These are phyloP conservation scores for Asterionellopsis glacialis DNA, from an alignment of 108 stramenopile species.

Conservation along the genomic window DNA sequence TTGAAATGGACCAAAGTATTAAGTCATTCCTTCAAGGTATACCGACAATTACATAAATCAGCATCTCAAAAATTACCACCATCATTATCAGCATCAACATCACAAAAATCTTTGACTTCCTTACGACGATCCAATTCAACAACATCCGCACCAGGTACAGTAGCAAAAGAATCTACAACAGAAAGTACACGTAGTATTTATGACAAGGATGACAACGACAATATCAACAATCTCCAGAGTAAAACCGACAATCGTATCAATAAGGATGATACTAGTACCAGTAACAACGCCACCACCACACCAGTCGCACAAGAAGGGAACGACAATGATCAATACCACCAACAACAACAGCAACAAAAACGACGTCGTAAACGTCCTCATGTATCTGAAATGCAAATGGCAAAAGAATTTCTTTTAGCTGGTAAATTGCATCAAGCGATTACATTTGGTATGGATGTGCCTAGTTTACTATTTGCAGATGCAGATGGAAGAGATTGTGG, in stretches of 20 bases:
- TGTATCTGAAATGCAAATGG: slow-evolving; percentile 63
- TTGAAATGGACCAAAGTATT: slow-evolving; percentile 68
- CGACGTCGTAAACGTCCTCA: slow-evolving; percentile 1
- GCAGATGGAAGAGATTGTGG: slow-evolving; percentile 65
- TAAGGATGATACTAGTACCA: too few species aligned
- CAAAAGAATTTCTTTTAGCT: slow-evolving; percentile 66
- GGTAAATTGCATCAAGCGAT: slow-evolving; percentile 74
- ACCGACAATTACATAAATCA: slow-evolving; percentile 48
- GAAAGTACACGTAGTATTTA: neutral
- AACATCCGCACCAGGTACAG: neutral
- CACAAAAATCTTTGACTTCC: neutral
- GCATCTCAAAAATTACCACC: slow-evolving; percentile 37
- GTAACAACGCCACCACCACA: too few species aligned
- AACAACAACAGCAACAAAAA: too few species aligned
- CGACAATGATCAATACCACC: too few species aligned
- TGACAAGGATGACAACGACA: too few species aligned
- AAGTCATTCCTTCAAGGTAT: slow-evolving; percentile 60
- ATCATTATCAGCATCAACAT: too few species aligned
- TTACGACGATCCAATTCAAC: neutral
- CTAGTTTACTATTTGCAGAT: slow-evolving; percentile 78
- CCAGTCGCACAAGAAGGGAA: too few species aligned
- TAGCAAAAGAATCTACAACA: neutral
- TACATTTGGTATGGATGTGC: slow-evolving; percentile 86
- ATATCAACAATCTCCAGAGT: too few species aligned
- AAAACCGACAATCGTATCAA: too few species aligned